Evolutionary conservation across 495 filamentous ascomycete species (phyloP).

Genomic region (Jackrogersella minutella): DNA sequence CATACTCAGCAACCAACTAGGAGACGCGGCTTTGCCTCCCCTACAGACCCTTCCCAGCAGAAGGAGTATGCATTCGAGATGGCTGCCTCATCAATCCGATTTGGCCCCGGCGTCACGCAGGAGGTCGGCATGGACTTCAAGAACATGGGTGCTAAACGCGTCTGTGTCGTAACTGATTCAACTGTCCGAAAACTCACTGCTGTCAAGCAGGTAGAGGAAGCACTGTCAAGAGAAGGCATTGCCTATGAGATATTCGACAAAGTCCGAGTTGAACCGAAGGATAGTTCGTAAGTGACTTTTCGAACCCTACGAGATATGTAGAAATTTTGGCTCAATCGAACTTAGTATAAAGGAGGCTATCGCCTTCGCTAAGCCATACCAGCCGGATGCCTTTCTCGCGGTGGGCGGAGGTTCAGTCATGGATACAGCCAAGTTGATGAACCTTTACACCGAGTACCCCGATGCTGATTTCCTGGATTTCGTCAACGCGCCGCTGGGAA

Average conservation of each 20-base stretch:
- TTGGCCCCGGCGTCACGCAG: slow-evolving; percentile 89
- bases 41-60: slow-evolving; percentile 71
- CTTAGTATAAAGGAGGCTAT: slow-evolving; percentile 85
- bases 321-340: slow-evolving; percentile 4
- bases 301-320: neutral
- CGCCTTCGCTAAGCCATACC: slow-evolving; percentile 77
- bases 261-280: slow-evolving; percentile 88
- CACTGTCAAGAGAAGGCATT: slow-evolving; percentile 76
- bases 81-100: slow-evolving; percentile 92
- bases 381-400: slow-evolving; percentile 87
- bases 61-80: slow-evolving; percentile 99
- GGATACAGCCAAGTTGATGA: slow-evolving; percentile 98
- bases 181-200: slow-evolving; percentile 81
- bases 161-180: slow-evolving; percentile 88
- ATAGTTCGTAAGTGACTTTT: slow-evolving; percentile 72
- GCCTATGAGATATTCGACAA: slow-evolving; percentile 81
- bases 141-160: slow-evolving; percentile 85
- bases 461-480: slow-evolving; percentile 95
- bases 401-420: slow-evolving; percentile 92
- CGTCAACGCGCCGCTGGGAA: slow-evolving; percentile 93
- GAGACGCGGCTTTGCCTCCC: slow-evolving; percentile 69
- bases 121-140: slow-evolving; percentile 99
- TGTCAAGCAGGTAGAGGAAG: slow-evolving; percentile 84
- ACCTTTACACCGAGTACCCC: slow-evolving; percentile 87
- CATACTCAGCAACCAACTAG: slow-evolving; percentile 57